Base-by-base conservation (phyloP, 352 stramenopile genomes). In the Elongisporangium prolatum region DNA sequence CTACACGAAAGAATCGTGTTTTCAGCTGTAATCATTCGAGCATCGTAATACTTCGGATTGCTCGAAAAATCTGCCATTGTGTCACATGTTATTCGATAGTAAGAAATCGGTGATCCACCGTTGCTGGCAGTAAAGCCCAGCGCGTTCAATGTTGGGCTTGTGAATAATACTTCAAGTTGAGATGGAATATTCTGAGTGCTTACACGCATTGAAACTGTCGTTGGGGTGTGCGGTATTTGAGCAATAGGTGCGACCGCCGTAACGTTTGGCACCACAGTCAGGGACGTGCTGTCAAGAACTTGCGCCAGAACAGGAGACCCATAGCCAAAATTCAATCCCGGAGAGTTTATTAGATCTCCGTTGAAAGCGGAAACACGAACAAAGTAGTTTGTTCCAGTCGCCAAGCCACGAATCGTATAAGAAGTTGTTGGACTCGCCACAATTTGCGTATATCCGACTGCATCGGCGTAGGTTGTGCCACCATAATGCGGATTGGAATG, bases 291-390 rank as follows among this genome's bases (percentile, higher is more conserved):
- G 44, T 77, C 65, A 13, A 89, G 51, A 3, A 89, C 63, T 17
- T 67, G 25, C 0, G 78, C 84, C 0, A 93, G 60, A 4, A 88
- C 72, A 0, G 86, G 84, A 9, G 65, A 71, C 4, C 82, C 74
- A 59, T 95, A 95, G 2, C 74, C 80, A 2, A 67, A 61, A 49
- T 83, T 77, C n/a, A 48, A 51, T 2, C 38, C 58, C 0, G 67
- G 34, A 17, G 67, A 55, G 4, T 21, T 54, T 0, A 50, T 16
- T 3, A 79, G 14, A 18, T 92, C 67, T n/a, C 86, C 84, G 55
- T 98, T 98, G 63, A 85, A 88, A 16, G 91, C 82, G 1, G 86
- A 88, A 3, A 99, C 92, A 2, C 89, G 82, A 5, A 98, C 83
- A 50, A 81, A 96, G 61, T 98, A 98, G 9, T 75, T 53, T 3